phyloP scores from a whole-genome alignment of 768 basidiomycete species.

The Exsudoporus frostii region DNA sequence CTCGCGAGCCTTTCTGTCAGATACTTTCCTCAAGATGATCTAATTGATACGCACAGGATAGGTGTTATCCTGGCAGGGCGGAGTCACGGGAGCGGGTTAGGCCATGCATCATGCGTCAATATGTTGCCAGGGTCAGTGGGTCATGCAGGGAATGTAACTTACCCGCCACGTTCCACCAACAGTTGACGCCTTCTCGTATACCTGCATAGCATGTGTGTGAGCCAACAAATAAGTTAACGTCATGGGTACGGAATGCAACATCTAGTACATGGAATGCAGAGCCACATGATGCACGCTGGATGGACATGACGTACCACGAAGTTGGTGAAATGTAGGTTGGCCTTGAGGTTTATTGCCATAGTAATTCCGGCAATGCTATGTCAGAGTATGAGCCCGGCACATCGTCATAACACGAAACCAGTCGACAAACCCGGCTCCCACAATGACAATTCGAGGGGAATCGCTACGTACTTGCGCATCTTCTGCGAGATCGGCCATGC shows the following conservation, averaged over 20 bases:
- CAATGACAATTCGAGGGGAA: background rate
- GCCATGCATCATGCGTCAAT: background rate
- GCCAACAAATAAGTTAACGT: constrained; percentile 3
- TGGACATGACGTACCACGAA: constrained; percentile 40
- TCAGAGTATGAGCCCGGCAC: background rate
- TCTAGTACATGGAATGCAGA: background rate
- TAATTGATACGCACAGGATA: background rate
- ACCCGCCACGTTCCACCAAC: background rate
- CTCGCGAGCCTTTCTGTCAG: background rate
- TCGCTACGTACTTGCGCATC: background rate
- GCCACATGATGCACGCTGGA: constrained; percentile 2
- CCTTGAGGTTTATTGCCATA: constrained; percentile 2
- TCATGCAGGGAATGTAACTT: background rate
- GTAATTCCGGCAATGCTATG: background rate
- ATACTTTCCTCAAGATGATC: background rate
- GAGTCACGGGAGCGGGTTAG: background rate
- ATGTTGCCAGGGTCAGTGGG: background rate
- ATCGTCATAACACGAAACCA: background rate
- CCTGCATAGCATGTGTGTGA: constrained; percentile 20
- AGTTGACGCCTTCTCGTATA: background rate
- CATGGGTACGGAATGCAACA: background rate
- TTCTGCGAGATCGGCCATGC: background rate
- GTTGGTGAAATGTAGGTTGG: constrained; percentile 34
- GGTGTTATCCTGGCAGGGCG: background rate
- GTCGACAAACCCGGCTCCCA: background rate